Percentiles rank a stretch among this genome's conserved stretches.
Evolutionary conservation across 345 rosid genomes (phyloP).

Genomic region (Bretschneidera sinensis): DNA sequence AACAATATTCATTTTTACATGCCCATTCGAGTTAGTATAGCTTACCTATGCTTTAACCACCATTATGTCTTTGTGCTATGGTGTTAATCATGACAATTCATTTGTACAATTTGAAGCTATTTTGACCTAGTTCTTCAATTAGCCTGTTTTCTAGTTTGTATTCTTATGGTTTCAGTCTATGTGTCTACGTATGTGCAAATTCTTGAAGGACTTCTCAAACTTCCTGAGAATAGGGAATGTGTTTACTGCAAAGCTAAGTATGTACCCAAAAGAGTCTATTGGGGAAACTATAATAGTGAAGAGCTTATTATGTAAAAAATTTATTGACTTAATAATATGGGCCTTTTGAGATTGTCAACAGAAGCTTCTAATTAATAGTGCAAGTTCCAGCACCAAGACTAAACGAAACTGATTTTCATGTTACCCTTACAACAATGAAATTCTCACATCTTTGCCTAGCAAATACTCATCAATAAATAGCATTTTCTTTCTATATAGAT

Average conservation of each 20-base stretch:
- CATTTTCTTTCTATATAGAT: no score
- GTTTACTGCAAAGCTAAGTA: conserved; percentile 99
- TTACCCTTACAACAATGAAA: no score
- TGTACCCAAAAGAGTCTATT: conserved; percentile 17
- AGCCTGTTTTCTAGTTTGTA: not conserved
- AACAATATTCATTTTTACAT: not conserved
- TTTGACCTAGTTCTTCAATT: not conserved
- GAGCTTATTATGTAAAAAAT: not conserved
- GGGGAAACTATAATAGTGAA: not conserved
- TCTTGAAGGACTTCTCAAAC: conserved; percentile 85
- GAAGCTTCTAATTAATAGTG: no score
- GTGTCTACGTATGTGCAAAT: conserved; percentile 49
- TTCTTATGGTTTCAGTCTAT: conserved; percentile 6
- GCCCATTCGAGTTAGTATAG: no score
- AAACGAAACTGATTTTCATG: no score
- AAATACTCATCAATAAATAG: no score
- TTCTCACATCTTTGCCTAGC: no score
- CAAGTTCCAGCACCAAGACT: no score
- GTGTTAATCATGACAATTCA: not conserved
- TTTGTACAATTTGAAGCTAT: not conserved
- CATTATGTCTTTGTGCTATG: no score
- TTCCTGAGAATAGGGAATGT: conserved; percentile 92
- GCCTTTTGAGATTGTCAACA: no score
- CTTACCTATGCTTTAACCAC: no score
- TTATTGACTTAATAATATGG: not conserved